Evolutionary conservation across 257 asterid genomes (phyloP).

Genomic region (Leonotis leonurus): DNA sequence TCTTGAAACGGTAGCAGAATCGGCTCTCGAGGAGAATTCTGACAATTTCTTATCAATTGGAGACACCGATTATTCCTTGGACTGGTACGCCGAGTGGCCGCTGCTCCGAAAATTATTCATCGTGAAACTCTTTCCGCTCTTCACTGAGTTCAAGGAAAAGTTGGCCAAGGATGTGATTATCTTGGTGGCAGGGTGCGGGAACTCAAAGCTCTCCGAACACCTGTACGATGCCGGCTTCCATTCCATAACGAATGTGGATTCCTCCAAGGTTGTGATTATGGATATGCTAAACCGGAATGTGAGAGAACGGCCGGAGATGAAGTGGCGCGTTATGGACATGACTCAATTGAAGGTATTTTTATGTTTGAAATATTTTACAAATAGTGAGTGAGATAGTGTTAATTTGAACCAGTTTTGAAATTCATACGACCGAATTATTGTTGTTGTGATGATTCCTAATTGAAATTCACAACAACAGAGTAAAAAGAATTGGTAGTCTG

Average conservation of each 20-base stretch:
- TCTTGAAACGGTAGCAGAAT: slow-evolving; percentile 56
- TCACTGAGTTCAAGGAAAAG: background rate
- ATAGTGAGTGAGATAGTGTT: background rate
- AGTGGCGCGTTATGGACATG: slow-evolving; percentile 98
- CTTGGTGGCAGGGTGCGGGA: slow-evolving; percentile 96
- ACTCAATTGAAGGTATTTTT: slow-evolving; percentile 74
- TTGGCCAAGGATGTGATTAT: slow-evolving; percentile 28
- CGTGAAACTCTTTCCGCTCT: slow-evolving; percentile 21
- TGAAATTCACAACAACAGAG: too few species aligned
- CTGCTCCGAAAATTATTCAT: slow-evolving; percentile 42
- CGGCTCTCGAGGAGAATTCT: slow-evolving; percentile 89
- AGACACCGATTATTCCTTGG: slow-evolving; percentile 71
- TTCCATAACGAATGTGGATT: slow-evolving; percentile 72
- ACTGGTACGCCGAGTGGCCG: slow-evolving; percentile 95
- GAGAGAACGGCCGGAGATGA: slow-evolving; percentile 70
- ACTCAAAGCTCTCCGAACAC: slow-evolving; percentile 79
- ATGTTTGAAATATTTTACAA: too few species aligned
- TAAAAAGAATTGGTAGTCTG: too few species aligned
- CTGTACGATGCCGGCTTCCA: slow-evolving; percentile 66
- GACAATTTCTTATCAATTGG: slow-evolving; percentile 68
- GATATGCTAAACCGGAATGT: slow-evolving; percentile 78
- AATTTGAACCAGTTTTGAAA: too few species aligned
- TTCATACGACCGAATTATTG: too few species aligned
- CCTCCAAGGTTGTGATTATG: slow-evolving; percentile 79
- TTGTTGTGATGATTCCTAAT: background rate